Evolutionary conservation across 2,329 filamentous ascomycete genomes (phyloP).

Genomic region (Sporothrix schenckii): DNA sequence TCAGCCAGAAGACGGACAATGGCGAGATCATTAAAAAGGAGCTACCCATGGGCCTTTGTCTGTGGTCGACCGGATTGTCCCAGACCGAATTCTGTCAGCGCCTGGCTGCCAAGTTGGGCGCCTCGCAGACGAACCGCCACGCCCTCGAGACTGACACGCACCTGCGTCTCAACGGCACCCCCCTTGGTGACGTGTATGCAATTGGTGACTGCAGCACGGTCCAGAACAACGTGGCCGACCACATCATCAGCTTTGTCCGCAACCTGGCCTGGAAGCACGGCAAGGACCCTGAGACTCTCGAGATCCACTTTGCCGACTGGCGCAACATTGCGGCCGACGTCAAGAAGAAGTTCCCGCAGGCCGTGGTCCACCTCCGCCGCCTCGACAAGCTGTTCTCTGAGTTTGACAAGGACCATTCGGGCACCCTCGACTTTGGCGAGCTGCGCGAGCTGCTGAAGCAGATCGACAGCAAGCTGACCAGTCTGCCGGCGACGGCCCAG

Average conservation of each 20-base stretch:
- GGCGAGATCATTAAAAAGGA: slow-evolving; percentile 84
- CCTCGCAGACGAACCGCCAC: slow-evolving; percentile 79
- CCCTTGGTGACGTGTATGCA: slow-evolving; percentile 91
- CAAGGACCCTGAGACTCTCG: slow-evolving; percentile 83
- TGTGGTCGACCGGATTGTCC: slow-evolving; percentile 95
- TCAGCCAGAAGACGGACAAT: slow-evolving; percentile 72
- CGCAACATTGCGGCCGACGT: slow-evolving; percentile 79
- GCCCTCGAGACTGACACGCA: slow-evolving; percentile 95
- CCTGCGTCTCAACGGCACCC: slow-evolving; percentile 83
- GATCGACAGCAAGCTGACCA: slow-evolving; percentile 94
- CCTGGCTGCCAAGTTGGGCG: slow-evolving; percentile 73
- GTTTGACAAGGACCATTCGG: slow-evolving; percentile 91
- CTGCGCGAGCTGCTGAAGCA: slow-evolving; percentile 83
- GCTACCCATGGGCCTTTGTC: slow-evolving; percentile 90
- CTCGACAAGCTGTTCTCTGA: slow-evolving; percentile 88
- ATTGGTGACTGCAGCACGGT: slow-evolving; percentile 96
- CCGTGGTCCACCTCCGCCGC: slow-evolving; percentile 80
- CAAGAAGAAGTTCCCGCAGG: slow-evolving; percentile 87
- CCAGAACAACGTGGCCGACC: slow-evolving; percentile 93
- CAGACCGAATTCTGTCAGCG: slow-evolving; percentile 79
- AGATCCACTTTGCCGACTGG: slow-evolving; percentile 88
- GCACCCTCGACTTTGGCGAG: slow-evolving; percentile 92
- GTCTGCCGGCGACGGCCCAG: slow-evolving; percentile 91
- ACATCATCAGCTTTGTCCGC: slow-evolving; percentile 87
- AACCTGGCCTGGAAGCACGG: slow-evolving; percentile 89